Evolutionary conservation across 169 alveolate species (phyloP), one percentile per base, ranked within the genome.

Genomic region (Cryptosporidium meleagridis): DNA sequence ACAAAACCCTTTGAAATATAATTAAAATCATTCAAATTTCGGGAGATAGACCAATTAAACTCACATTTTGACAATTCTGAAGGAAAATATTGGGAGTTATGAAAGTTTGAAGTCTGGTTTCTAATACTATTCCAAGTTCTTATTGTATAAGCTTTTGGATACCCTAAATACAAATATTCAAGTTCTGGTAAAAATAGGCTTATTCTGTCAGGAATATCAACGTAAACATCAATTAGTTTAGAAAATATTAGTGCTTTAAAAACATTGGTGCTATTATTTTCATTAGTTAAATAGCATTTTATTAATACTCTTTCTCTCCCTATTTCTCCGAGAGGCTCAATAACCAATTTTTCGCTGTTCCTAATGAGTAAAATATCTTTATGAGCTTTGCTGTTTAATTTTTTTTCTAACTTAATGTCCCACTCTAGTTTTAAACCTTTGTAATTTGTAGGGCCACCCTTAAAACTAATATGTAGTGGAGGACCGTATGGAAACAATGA

Each of bases 401-500:
- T 21, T 45, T 37, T 44, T 52, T 18, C 85, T 9, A 51, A 35
- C 29, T 37, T n/a, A 26, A 80, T 29, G 41, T 80, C 1, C 89
- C 89, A 80, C 16, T 59, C 62, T n/a, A 80, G 70, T 44, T 44
- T 41, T 14, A 62, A 35, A 31, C 44, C 48, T 23, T 67, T n/a
- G 7, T 33, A 33, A 3, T 21, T 33, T 26, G 12, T 39, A n/a
- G 89, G 89, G 16, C 89, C 89, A 18, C 89, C 89, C 18, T 69
- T 62, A 23, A 44, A 59, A 48, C 33, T 23, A 26, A 80, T 29
- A 3, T 65, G 39, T 29, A 80, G 26, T 26, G 89, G 80, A 21
- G 72, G 23, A 18, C 89, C 89, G 21, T 61, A 44, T 29, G 89
- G 89, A 65, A 80, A 62, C 14, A 80, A 62, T 26, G 65, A 58